phyloP scores from a whole-genome alignment of 2,329 filamentous ascomycete species.

The Diaporthe longicolla region DNA sequence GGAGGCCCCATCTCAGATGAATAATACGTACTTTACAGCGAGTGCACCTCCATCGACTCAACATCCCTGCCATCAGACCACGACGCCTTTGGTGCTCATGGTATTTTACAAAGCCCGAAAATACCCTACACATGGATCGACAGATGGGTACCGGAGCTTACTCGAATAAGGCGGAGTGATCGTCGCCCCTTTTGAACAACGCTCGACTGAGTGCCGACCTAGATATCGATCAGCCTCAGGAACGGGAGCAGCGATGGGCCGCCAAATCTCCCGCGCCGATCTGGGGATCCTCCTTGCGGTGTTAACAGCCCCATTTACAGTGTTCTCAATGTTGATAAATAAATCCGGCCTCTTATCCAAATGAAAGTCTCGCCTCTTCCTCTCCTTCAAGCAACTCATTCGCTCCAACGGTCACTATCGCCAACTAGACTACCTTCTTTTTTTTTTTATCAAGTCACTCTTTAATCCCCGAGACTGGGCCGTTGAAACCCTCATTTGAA shows the following conservation, averaged over 20 bases:
- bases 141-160: background rate
- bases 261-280: constrained; percentile 27
- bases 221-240: constrained; percentile 23
- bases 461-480: constrained; percentile 30
- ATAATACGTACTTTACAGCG: constrained; percentile 5
- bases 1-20: background rate
- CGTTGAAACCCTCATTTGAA: constrained; percentile 8
- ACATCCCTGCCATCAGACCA: background rate
- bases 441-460: constrained; percentile 34
- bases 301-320: background rate
- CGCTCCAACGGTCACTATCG: constrained; percentile 1
- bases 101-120: constrained; percentile 19
- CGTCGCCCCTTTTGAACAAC: constrained; percentile 27
- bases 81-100: background rate
- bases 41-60: background rate
- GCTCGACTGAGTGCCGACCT: constrained; percentile 9
- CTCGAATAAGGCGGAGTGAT: constrained; percentile 20
- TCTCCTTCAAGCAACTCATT: constrained; percentile 28
- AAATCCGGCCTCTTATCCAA: constrained; percentile 5
- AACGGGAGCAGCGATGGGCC: constrained; percentile 16
- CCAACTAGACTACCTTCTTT: constrained; percentile 31
- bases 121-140: background rate
- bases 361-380: background rate
- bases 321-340: constrained; percentile 12
- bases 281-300: constrained; percentile 8